Conservation (phyloP, 1,284 basidiomycete species). For the Golubevia sp. region DNA sequence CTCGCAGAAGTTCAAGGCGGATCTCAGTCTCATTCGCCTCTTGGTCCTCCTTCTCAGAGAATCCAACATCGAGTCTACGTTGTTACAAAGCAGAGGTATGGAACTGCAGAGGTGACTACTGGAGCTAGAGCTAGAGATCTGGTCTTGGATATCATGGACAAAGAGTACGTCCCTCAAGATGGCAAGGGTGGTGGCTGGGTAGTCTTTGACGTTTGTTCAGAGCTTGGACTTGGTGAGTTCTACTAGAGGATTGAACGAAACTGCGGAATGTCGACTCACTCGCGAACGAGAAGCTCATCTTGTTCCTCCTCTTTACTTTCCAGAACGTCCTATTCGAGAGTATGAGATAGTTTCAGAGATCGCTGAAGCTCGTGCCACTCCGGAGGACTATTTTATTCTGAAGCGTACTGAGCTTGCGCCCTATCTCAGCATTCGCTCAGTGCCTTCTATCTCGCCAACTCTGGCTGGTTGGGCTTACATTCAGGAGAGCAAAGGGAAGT, state of each 20-base stretch:
- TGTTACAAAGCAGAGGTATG: conserved; percentile 35
- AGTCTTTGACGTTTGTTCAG: conserved; percentile 43
- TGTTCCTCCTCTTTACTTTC: not conserved
- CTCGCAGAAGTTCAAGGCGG: not conserved
- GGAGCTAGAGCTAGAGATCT: conserved; percentile 39
- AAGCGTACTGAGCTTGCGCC: conserved; percentile 46
- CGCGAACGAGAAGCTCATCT: not conserved
- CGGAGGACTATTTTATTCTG: conserved; percentile 42
- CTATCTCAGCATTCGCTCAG: conserved; percentile 31
- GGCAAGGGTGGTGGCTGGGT: conserved; percentile 44
- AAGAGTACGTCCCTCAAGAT: conserved; percentile 32
- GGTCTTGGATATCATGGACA: conserved; percentile 29
- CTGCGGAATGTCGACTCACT: not conserved
- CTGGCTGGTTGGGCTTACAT: conserved; percentile 52
- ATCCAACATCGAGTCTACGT: conserved; percentile 34
- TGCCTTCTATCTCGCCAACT: conserved; percentile 37
- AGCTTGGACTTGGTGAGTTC: conserved; percentile 32
- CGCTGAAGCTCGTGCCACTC: conserved; percentile 26
- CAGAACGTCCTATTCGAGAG: conserved; percentile 53
- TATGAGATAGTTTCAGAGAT: conserved; percentile 53
- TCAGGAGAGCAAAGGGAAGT: conserved; percentile 46
- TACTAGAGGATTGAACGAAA: not conserved
- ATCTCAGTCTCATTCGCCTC: not conserved
- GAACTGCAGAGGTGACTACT: conserved; percentile 25
- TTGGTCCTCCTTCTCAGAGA: not conserved